These are phyloP conservation scores for Epichloe amarillans DNA, from an alignment of 2,329 filamentous ascomycete genomes.

Conservation along the genomic window DNA sequence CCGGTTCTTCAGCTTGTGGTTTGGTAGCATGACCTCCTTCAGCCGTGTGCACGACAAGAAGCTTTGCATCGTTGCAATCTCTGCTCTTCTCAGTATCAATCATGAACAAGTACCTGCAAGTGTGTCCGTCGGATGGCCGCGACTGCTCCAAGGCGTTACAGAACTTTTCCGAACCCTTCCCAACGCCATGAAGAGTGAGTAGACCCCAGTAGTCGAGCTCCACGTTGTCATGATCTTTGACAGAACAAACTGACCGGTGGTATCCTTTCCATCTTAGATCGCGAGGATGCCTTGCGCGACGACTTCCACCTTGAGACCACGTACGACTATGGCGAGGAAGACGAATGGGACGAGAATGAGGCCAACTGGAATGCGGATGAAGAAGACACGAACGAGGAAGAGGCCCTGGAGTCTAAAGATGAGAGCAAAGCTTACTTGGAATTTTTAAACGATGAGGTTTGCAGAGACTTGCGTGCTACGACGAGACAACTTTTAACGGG, in stretches of 20 bases:
- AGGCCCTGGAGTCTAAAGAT: conserved; percentile 57
- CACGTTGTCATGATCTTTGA: not conserved
- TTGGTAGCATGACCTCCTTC: conserved; percentile 89
- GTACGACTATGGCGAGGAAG: conserved; percentile 56
- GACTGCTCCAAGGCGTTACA: conserved; percentile 76
- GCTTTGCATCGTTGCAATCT: conserved; percentile 88
- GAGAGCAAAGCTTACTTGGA: conserved; percentile 91
- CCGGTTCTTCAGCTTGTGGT: conserved; percentile 98
- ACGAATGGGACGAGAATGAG: conserved; percentile 74
- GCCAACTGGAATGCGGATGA: conserved; percentile 67
- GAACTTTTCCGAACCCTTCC: conserved; percentile 86
- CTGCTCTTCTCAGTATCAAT: conserved; percentile 65
- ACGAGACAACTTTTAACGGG: not conserved
- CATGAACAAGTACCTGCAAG: conserved; percentile 78
- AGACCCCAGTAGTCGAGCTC: too few species aligned
- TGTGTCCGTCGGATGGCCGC: conserved; percentile 88
- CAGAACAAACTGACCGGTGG: not conserved
- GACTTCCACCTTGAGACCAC: conserved; percentile 61
- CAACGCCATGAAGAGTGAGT: conserved; percentile 68
- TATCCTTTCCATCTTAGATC: conserved; percentile 38
- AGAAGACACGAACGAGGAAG: conserved; percentile 57
- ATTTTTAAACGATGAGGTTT: conserved; percentile 82
- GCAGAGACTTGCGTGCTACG: conserved; percentile 10
- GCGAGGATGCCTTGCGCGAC: conserved; percentile 83
- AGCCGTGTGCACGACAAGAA: conserved; percentile 97